Evolutionary conservation across 495 filamentous ascomycete genomes (phyloP), one percentile per base, ranked within the genome.

Genomic region (Rhypophila decipiens): DNA sequence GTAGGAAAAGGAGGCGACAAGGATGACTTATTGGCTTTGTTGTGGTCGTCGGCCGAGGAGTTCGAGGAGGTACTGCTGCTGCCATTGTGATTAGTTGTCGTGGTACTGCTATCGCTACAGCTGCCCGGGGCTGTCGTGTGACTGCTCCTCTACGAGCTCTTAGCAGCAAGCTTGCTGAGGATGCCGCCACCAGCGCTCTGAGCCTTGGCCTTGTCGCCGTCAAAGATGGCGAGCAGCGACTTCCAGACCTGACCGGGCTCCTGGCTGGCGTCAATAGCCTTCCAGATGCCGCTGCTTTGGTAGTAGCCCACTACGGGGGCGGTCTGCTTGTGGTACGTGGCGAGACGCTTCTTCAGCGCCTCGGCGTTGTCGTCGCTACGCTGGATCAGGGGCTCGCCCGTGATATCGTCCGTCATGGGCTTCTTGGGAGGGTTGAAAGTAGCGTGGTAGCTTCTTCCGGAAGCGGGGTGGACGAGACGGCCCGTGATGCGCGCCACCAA

Each of bases 361-460:
- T 91, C 91, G 56, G 87, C 90, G 60, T 99, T 99, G 75, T 99
- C 93, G 63, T 99, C 93, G 46, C 83, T 87, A 53, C 93, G 85
- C 74, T 97, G 93, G 64, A 97, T 88, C 54, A 99, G 71, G 24
- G 91, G 93, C 75, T 99, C 93, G 62, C 93, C 94, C 13, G 94
- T 96, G 47, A 97, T 63, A 61, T 99, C 93, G 71, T 99, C 93
- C 66, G 79, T 95, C 94, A 97, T 97, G 49, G 77, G 46, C 50
- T 79, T 69, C 78, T 95, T 94, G 53, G 93, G 93, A n/a, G 93
- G 94, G 80, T 96, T 96, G 83, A 99, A 99, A 62, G 87, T 84
- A 68, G 84, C 87, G 79, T 99, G 93, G 76, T 99, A 99, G 46
- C 87, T 88, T 57, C 93, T 89, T 47, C 93, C 93, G 52, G 88